Base-by-base conservation (phyloP, 768 basidiomycete species). In the Polyporus arcularius region DNA sequence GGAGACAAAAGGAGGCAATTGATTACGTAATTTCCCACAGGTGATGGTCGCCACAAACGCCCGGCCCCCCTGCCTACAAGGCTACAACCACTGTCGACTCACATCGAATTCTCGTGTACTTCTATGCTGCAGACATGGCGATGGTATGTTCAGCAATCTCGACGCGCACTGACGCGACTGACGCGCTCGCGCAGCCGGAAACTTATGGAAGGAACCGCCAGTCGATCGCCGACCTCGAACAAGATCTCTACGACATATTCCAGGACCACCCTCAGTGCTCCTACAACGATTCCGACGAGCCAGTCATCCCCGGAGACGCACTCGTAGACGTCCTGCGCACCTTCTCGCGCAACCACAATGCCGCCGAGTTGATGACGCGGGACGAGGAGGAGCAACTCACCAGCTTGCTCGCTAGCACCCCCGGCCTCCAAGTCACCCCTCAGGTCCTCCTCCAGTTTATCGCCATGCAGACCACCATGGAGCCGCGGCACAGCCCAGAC, bases 191-290 rank as follows among this genome's bases (percentile, higher is more conserved):
- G 1, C 12, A 60, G 58, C 21, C 42, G 18, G 63, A 60, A 54
- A 68, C 70, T 35, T 73, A 75, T 62, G 88, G 87, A 57, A 80
- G 90, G 61, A 84, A 82, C 74, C 81, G 88, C 70, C 84, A 90
- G 70, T 90, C 88, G 43, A 79, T 90, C 47, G 80, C 79, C 55
- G 85, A 87, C 74, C 86, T 92, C 60, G 85, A 91, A 70, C 79
- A 82, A 64, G 82, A 87, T 68, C 83, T 92, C 35, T 72, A 85
- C 71, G 79, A 80, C 56, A 83, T 93, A 62, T 91, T 93, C 70
- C 75, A 78, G 57, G 77, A 82, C 38, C 89, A 92, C 68, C 84
- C 86, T 11, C 75, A 83, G 48, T 82, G 83, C 41, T 80, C 83
- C 69, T 68, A 76, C 55, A 86, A 86, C 69, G 82, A 85, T 21